Conservation (phyloP, 208 protist species). For the Herpetomonas tarakana region DNA sequence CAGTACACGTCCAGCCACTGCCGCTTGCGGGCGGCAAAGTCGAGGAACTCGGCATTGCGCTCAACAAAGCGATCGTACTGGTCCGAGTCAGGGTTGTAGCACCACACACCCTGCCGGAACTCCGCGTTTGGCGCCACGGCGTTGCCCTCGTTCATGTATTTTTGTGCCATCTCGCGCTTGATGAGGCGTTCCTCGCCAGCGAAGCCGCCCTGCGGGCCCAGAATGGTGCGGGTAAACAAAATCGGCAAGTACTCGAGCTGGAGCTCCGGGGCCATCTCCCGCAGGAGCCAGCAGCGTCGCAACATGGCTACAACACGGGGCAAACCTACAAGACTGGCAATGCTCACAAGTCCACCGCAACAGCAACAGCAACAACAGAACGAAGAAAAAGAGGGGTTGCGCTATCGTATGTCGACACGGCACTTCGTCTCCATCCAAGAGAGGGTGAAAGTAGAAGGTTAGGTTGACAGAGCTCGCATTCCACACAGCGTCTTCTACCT, state of each 20-base stretch:
- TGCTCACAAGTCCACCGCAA: background rate
- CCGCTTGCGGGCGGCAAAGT: slow-evolving; percentile 88
- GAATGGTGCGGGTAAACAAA: slow-evolving; percentile 84
- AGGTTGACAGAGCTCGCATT: too few relatives aligned
- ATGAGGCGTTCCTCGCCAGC: slow-evolving; percentile 90
- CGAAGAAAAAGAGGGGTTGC: background rate
- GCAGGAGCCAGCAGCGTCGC: slow-evolving; percentile 51
- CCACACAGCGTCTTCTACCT: too few relatives aligned
- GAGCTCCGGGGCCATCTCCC: slow-evolving; percentile 85
- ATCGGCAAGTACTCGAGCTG: slow-evolving; percentile 88
- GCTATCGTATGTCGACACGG: too few relatives aligned
- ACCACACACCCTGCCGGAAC: slow-evolving; percentile 81
- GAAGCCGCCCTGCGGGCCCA: slow-evolving; percentile 87
- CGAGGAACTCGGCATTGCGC: slow-evolving; percentile 86
- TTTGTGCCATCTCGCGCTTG: slow-evolving; percentile 82
- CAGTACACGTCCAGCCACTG: slow-evolving; percentile 93
- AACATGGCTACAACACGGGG: too few relatives aligned
- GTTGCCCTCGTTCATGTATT: slow-evolving; percentile 74
- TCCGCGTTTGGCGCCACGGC: slow-evolving; percentile 61
- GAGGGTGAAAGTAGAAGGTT: background rate
- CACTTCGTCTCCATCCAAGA: background rate
- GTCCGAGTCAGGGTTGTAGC: slow-evolving; percentile 86
- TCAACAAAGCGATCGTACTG: slow-evolving; percentile 87
- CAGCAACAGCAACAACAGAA: background rate
- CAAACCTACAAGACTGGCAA: too few relatives aligned